Evolutionary conservation across 306 rosid genomes (phyloP), one percentile per base, ranked within the genome.

Genomic region (Alnus rubra): DNA sequence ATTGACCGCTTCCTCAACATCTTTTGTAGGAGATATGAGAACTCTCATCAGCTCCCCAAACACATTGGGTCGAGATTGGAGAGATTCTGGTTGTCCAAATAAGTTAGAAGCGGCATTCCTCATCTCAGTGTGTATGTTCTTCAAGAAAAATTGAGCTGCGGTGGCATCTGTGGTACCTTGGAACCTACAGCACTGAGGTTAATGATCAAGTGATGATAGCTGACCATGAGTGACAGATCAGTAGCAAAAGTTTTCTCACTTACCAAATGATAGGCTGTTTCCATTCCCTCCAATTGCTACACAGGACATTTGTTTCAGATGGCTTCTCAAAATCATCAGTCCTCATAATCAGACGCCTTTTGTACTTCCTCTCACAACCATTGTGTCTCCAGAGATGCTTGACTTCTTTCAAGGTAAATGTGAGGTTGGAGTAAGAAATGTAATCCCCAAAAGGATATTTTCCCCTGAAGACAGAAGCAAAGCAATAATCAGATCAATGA

Each of bases 251-350:
- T 50, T 5, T 60, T 58, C 63, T 77, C 52, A 72, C 58, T 72
- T 92, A 95, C 98, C 98, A 95, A 75, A 95, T 93, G 81, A 95
- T 91, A 42, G 98, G 98, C 55, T 95, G 91, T 78, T 90, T 87
- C 98, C 98, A 95, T 78, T 85, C 78, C 87, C 78, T 91, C 98
- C 98, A 95, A 84, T 95, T 84, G 82, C 98, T 83, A 86, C 98
- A 95, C 0, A 95, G 89, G 65, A 90, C 97, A 89, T 91, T 90
- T 59, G 98, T 86, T 77, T 95, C 87, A 60, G 85, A 35, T 33
- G 98, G 98, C 89, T 92, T 95, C 92, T 90, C 96, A 73, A 95
- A 95, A 86, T 92, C 90, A 85, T 95, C 98, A 28, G 87, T 95
- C 84, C 98, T 89, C 91, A 95, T 91, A 83, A 89, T 74, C 69